Evolutionary conservation across 2,329 filamentous ascomycete species (phyloP), one percentile per base, ranked within the genome.

Genomic region (Sporothrix pallida): DNA sequence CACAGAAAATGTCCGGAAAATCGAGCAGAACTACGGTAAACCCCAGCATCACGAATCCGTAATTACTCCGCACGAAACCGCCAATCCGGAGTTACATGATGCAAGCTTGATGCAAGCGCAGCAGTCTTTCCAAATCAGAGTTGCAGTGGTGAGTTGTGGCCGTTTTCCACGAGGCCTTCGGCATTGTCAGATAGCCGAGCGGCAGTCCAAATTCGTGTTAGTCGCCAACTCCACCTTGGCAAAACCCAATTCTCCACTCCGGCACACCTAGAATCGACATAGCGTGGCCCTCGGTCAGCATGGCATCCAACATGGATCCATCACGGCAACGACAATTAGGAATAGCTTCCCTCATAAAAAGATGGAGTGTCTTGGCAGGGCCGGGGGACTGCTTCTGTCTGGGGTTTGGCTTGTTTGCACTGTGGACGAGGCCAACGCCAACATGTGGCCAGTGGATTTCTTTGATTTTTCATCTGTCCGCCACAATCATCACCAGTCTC

Each of bases 11-110:
- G 13, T 3, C 9, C 48, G n/a, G 26, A 60, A 60, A 37, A n/a
- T 15, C 31, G 13, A 17, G 8, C 26, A 56, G 2, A 56, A 31
- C 52, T 26, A 26, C 52, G 20, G 9, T 26, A 26, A 37, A 60
- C 10, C 17, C 13, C 2, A 60, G 17, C 26, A 31, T 37, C 13
- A 3, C 26, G 26, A 37, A 26, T 37, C 26, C 56, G 26, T 42
- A 60, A 37, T 60, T 37, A 37, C 26, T 60, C 26, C 56, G 13
- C 56, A 60, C 4, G 20, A 13, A 17, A 37, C 26, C 26, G 26
- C 26, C 56, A 37, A 60, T 17, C 56, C 56, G 26, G 23, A 60
- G 56, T n/a, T 60, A n/a, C 56, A 42, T 60, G 56, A 37, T 58
- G 56, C 56, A 37, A 23, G 10, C 9, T n/a, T 15, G 12, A 8